phyloP scores from a whole-genome alignment of 768 basidiomycete genomes.

The Naganishia vaughanmartiniae region DNA sequence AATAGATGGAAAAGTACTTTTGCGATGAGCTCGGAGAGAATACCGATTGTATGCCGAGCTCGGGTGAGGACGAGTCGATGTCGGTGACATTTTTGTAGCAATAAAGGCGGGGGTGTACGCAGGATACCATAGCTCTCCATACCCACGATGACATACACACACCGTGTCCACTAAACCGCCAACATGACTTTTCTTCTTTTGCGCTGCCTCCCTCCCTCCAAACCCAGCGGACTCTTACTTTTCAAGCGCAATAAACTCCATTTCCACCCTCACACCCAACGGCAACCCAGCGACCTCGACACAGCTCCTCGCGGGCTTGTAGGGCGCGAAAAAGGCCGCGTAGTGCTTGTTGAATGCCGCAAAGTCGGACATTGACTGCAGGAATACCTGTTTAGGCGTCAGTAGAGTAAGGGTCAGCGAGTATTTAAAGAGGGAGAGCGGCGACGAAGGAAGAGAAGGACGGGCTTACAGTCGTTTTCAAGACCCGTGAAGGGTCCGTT shows the following conservation, averaged over 20 bases:
- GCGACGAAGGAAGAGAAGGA: conserved; percentile 20
- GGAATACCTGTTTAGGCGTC: conserved; percentile 66
- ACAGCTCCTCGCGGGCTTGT: conserved; percentile 88
- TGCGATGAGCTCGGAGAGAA: too few species aligned
- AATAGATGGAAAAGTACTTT: too few species aligned
- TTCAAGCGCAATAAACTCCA: conserved; percentile 58
- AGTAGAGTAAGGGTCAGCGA: neutral
- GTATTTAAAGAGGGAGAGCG: neutral
- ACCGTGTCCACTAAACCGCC: too few species aligned
- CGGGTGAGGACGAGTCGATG: too few species aligned
- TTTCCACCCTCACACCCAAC: conserved; percentile 85
- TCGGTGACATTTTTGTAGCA: too few species aligned
- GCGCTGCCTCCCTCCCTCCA: too few species aligned
- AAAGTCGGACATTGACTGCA: conserved; percentile 92
- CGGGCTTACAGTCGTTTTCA: conserved; percentile 79
- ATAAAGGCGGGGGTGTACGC: too few species aligned
- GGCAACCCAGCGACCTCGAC: conserved; percentile 82
- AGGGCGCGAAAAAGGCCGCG: conserved; percentile 75
- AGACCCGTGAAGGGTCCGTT: conserved; percentile 72
- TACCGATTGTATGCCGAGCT: too few species aligned
- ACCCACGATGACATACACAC: too few species aligned
- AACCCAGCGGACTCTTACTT: conserved; percentile 16
- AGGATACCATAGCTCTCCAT: too few species aligned
- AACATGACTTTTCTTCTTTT: too few species aligned
- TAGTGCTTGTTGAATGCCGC: conserved; percentile 76